Evolutionary conservation across 805 yeast species (phyloP), one percentile per base, ranked within the genome.

Genomic region (Isabelozyma gotoi): DNA sequence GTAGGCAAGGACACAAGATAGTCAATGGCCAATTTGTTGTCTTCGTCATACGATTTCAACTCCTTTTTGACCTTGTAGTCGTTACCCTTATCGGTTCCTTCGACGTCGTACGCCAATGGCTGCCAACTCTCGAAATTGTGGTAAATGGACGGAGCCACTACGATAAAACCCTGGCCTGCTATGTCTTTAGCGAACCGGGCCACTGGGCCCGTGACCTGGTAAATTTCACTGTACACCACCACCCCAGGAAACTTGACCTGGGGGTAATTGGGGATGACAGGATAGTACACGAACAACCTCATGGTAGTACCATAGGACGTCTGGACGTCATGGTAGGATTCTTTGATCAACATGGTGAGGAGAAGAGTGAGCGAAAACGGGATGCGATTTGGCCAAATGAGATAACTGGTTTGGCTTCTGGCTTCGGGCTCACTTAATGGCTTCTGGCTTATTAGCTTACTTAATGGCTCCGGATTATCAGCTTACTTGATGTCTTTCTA

Each of bases 161-260:
- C 89, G 40, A 86, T 81, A 61, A 77, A 86, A 0, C 95, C 95
- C 57, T 83, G 85, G 17, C 88, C 81, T 1, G 92, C 92, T 55
- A 86, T 86, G 51, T 77, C 82, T 53, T 83, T 83, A 21, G 88
- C 92, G 57, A 86, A 82, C 48, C 94, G 68, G 5, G 85, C 67
- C 20, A 86, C 95, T 3, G 95, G 94, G 0, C 95, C 95, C 6
- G 88, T 82, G 36, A 71, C 92, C 63, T 87, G 95, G 62, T 86
- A 86, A 51, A 86, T 86, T 62, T 86, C 95, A 43, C 88, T 80
- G 65, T 81, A 86, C 12, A 85, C 88, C 27, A 87, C 63, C 2
- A 87, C 94, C 33, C 86, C 95, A 1, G 95, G 94, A 57, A 85
- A 86, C 57, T 81, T 82, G 43, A 87, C 94, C 33, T 74, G 64